Evolutionary conservation across 129 eudicot genomes (phyloP), one percentile per base, ranked within the genome.

Genomic region (Lactuca saligna): DNA sequence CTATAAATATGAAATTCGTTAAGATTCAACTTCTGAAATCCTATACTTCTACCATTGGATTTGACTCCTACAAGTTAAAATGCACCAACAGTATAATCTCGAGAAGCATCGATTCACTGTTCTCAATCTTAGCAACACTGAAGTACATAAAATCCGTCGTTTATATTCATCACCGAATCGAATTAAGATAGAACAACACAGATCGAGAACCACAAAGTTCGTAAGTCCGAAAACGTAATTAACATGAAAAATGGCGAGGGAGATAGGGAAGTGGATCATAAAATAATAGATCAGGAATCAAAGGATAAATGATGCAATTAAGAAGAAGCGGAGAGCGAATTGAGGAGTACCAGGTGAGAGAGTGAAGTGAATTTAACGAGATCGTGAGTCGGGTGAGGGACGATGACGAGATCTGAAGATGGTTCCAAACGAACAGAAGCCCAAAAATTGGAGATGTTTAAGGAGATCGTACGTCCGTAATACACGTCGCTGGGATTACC

Each of bases 401-500:
- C 65, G 34, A 94, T 94, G 63, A 74, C 4, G 59, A 94, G 88
- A 53, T 87, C 77, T 8, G 74, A 57, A 13, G 99, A 94, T 5
- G 95, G 97, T 53, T 83, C 75, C 71, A 94, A 63, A 61, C 76
- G 82, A 6, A 82, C 99, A 55, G 86, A 74, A 39, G 97, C 96
- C 86, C 88, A 94, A 73, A 94, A 94, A 50, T 94, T 94, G 63
- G 89, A 87, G 42, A 89, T 57, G 72, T 82, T 85, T 65, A 94
- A 33, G 3, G 99, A 89, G 53, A 94, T 85, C 1, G 97, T 78
- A 13, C 80, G 81, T 11, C 99, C 99, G 20, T 77, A 14, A 63
- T 94, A 94, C 0, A 94, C 97, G 7, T 93, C 99, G 66, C 97
- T 89, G 1, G 99, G 99, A 50, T 93, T 93, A 0, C 99, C 99